Evolutionary conservation across 192 early-diverging fungal genomes (phyloP), one percentile per base, ranked within the genome.

Genomic region (Coemansia sp.): DNA sequence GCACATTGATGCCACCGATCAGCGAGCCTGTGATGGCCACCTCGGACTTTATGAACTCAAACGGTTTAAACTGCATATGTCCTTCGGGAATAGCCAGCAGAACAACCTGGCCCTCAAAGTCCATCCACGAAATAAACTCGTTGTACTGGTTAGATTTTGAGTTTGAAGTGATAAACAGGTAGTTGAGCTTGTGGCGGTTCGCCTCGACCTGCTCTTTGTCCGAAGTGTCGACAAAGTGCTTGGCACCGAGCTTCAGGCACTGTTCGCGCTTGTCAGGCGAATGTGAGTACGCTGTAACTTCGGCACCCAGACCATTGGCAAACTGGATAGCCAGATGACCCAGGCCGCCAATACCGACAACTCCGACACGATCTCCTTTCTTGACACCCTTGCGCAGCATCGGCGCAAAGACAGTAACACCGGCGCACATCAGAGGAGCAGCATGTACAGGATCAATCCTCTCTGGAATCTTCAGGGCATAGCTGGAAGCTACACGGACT

Each of bases 341-440:
- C 32, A 94, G 76, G 20, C 91, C 91, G 14, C 93, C 93, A 18
- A 95, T 76, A 38, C 93, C 93, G 40, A 92, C 83, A 3, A 93
- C 79, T 11, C 85, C 92, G 14, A 93, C 86, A 4, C 78, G 71
- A 17, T 78, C 82, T 11, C 89, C 90, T 7, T 87, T 80, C 48
- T 79, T 85, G 22, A 90, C 70, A 12, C 82, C 74, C 61, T 86
- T 80, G 30, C 84, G 84, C 20, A 85, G 74, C 45, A 95, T 74
- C 3, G 92, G 87, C 17, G 82, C 76, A 71, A 87, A 95, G 7
- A 93, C 87, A 11, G 94, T 90, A 6, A 86, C 81, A 14, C 94
- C 94, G 14, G 94, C 92, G 68, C 94, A 94, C 72, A 94, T 84
- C 56, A 95, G 61, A 4, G 92, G 89, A 1, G 86, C 87, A 1